Base-by-base conservation (phyloP, 164 flowering plant species). In the Santalum album region DNA sequence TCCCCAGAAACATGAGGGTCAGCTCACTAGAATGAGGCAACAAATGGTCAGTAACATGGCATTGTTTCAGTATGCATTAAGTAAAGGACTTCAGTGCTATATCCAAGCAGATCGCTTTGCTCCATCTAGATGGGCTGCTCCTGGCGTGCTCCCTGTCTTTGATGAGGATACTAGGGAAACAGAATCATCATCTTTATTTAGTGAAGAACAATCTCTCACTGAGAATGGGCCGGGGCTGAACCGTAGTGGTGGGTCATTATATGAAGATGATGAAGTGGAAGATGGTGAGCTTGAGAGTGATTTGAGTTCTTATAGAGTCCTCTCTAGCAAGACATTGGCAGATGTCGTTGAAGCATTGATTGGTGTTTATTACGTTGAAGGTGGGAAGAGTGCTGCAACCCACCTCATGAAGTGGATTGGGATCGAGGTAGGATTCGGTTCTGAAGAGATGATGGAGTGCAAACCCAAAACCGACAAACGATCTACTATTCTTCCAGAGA, bases 111-210 rank as follows among this genome's bases (percentile, higher is more conserved):
- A 94, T 76, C 84, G 99, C 53, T 94, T 94, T 78, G 84, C 99
- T 60, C 97, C 97, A 61, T 87, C 95, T 56, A 75, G 99, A 72
- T 94, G 97, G 99, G 88, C 99, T 75, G 99, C 99, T 61, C 99
- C 99, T 29, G 99, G 99, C 10, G 99, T 94, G 48, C 82, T 77
- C 18, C 99, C 99, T 27, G 95, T 94, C 19, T 94, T 78, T 81
- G 99, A 94, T 58, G 99, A 94, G 72, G 97, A 94, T 56, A 70
- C 66, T 32, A 92, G 77, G 68, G 96, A 87, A 44, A 71, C 63
- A 21, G 88, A 75, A 27, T 60, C 81, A 20, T n/a, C n/a, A 29
- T 78, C 75, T 19, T 67, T 84, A 47, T 84, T 88, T 63, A 84
- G 74, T 53, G 71, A 60, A 39, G 91, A 74, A 32, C 55, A 20